phyloP scores from a whole-genome alignment of 192 early-diverging fungal genomes.

The Backusella westeae region DNA sequence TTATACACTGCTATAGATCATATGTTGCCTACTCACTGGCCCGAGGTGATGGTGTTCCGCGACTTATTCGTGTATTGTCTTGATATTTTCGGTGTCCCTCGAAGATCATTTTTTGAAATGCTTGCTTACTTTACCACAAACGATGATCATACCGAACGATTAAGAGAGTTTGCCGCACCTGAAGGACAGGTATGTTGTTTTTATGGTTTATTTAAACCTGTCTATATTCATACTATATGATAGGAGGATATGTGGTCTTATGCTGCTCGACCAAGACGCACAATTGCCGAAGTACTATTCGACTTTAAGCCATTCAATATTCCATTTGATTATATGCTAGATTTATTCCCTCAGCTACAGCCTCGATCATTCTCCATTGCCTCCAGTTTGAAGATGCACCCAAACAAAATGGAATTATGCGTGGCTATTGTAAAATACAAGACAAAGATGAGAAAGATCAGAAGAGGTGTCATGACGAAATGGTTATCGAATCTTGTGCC shows the following conservation, averaged over 20 bases:
- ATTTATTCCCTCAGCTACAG: constrained; percentile 79
- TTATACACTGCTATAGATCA: constrained; percentile 34
- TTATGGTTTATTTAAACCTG: background rate
- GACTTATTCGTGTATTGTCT: constrained; percentile 72
- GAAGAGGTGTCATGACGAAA: constrained; percentile 81
- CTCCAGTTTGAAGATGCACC: constrained; percentile 51
- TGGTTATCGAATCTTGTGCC: constrained; percentile 57
- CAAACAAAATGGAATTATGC: constrained; percentile 63
- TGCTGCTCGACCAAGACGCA: constrained; percentile 76
- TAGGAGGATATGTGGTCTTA: constrained; percentile 90
- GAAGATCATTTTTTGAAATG: constrained; percentile 90
- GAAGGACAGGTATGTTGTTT: constrained; percentile 64
- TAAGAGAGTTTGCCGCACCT: constrained; percentile 74
- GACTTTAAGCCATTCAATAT: constrained; percentile 79
- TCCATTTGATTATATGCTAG: constrained; percentile 78
- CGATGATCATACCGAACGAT: constrained; percentile 69
- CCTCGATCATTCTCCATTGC: constrained; percentile 88
- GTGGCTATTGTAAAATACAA: constrained; percentile 87
- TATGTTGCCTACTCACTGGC: constrained; percentile 50
- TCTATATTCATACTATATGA: constrained; percentile 1
- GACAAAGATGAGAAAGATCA: constrained; percentile 69
- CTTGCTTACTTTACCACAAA: constrained; percentile 74
- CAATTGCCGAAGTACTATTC: constrained; percentile 76
- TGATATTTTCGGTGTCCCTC: constrained; percentile 84
- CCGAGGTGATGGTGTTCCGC: constrained; percentile 63